Evolutionary conservation across 345 rosid species (phyloP), one percentile per base, ranked within the genome.

Genomic region (Eucalyptus albens): DNA sequence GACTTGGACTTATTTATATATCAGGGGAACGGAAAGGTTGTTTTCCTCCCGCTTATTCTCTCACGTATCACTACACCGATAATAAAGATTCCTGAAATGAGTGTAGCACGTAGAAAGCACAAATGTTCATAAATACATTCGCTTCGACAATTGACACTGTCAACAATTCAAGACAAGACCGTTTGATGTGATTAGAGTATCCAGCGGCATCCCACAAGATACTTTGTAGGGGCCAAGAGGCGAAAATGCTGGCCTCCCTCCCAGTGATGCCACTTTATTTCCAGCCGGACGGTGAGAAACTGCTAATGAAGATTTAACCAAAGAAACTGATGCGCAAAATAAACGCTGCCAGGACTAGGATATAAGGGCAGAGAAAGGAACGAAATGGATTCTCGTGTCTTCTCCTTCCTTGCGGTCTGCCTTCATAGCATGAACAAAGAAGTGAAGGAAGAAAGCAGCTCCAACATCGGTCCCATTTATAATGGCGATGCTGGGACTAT

Each of bases 331-430:
- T 77, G 16, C 10, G 4, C 9, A 26, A 77, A 77, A 37, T 77
- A 77, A 77, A 3, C 1, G 44, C 83, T 40, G 47, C 85, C 47
- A 77, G 85, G 85, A 77, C 1, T 2, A 77, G 85, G 29, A 40
- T 77, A 2, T 40, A 37, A 11, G 15, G 83, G 47, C 6, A 6
- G 27, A 21, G 45, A 77, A 1, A 77, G 94, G 97, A 90, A 97
- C 98, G 2, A 99, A 97, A 65, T 95, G 96, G 89, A 97, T 95
- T 90, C 99, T 94, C 16, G 95, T 94, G 91, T 97, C 99, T 90
- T 95, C 98, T 89, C 96, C 96, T 90, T 93, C 95, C 90, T 94
- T 82, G 60, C 9, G 89, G 81, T 92, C 90, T 65, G 91, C 82
- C 87, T 90, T 91, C 21, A 92, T 62, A 87, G 92, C 94, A 91